Conservation (phyloP, 225 moss, liverwort and hornwort species). For the Bryoerythrophyllum caledonicum region DNA sequence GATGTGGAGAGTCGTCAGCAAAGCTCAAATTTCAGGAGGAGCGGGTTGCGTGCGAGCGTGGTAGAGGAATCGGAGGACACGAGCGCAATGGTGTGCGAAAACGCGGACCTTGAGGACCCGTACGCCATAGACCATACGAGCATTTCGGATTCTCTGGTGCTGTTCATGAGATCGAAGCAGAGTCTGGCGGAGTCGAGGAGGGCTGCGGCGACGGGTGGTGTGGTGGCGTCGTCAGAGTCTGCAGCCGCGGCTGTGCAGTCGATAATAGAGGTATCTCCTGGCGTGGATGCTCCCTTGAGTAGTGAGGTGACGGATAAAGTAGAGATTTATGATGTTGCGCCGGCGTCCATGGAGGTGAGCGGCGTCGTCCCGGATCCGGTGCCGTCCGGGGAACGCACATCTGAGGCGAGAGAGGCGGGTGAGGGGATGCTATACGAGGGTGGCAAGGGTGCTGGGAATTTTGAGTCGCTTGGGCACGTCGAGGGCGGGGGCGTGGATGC, state of each 20-base stretch:
- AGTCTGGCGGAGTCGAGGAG: constrained; percentile 29
- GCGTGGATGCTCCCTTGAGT: constrained; percentile 31
- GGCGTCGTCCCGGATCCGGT: constrained; percentile 17
- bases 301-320: constrained; percentile 25
- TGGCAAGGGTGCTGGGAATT: constrained; percentile 22
- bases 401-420: constrained; percentile 24
- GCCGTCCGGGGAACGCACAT: constrained; percentile 15
- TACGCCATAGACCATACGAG: constrained; percentile 49
- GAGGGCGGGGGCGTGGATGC: constrained; percentile 20
- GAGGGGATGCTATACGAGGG: constrained; percentile 32
- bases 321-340: constrained; percentile 36
- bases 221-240: constrained; percentile 12
- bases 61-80: constrained; percentile 24
- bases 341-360: constrained; percentile 7
- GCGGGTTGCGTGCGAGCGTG: constrained; percentile 22
- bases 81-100: constrained; percentile 22
- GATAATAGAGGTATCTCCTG: constrained; percentile 29
- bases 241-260: constrained; percentile 22
- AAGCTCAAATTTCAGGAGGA: constrained; percentile 16
- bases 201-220: constrained; percentile 21
- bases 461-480: constrained; percentile 10
- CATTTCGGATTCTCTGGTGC: constrained; percentile 46
- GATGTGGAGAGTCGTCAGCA: constrained; percentile 25
- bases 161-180: constrained; percentile 56
- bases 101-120: constrained; percentile 41